Evolutionary conservation across 164 flowering plant species (phyloP).

Genomic region (Annona cherimola): DNA sequence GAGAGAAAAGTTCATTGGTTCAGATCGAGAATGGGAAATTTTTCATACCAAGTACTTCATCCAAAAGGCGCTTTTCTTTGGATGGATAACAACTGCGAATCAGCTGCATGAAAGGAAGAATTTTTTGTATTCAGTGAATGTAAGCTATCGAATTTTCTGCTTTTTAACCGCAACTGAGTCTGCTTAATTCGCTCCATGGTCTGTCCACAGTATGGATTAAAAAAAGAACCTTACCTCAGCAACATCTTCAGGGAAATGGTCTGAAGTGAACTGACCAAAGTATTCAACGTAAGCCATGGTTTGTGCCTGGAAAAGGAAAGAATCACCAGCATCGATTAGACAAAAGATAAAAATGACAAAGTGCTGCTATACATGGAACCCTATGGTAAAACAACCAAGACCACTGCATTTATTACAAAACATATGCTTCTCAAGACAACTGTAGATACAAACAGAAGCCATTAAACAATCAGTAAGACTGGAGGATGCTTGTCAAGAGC

Average conservation of each 20-base stretch:
- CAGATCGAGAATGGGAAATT: not conserved
- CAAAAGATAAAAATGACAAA: not conserved
- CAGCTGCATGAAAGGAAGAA: slow-evolving; percentile 40
- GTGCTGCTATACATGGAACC: not conserved
- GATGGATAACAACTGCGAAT: slow-evolving; percentile 79
- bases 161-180: no score
- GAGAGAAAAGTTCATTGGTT: no score
- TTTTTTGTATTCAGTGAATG: no score
- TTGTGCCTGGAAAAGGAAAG: slow-evolving; percentile 51
- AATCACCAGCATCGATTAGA: not conserved
- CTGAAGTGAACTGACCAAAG: slow-evolving; percentile 90
- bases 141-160: no score
- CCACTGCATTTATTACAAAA: not conserved
- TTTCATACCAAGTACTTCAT: slow-evolving; percentile 83
- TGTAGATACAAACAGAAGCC: not conserved
- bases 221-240: slow-evolving; percentile 59
- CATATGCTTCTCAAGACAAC: not conserved
- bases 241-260: slow-evolving; percentile 83
- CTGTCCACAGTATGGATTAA: not conserved
- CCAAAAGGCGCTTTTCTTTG: slow-evolving; percentile 63
- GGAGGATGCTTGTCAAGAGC: no score
- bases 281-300: slow-evolving; percentile 85
- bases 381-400: no score
- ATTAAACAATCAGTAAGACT: not conserved
- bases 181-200: no score